Conservation (phyloP, 164 flowering plant genomes). For the Berberis vulgaris region DNA sequence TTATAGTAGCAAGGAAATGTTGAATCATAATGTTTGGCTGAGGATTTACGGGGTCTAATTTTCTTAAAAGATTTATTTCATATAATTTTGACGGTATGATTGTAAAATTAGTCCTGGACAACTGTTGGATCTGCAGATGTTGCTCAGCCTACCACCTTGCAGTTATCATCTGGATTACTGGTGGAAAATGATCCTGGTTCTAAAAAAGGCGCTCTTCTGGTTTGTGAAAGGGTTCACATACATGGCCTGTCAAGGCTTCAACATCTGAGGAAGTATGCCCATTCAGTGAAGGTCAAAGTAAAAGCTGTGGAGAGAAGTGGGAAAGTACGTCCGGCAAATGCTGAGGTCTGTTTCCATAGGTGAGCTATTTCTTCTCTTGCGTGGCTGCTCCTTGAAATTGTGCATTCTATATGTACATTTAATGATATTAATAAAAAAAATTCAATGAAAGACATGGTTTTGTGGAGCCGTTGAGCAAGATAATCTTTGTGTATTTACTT, state of each 20-base stretch:
- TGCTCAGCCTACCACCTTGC: conserved; percentile 27
- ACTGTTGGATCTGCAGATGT: conserved; percentile 32
- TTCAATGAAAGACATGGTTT: no score
- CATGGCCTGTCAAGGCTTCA: conserved; percentile 56
- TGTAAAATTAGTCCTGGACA: no score
- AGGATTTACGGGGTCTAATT: no score
- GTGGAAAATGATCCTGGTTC: conserved; percentile 55
- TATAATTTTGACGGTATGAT: no score
- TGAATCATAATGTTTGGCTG: no score
- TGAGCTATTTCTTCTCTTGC: conserved; percentile 21
- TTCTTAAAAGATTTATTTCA: no score
- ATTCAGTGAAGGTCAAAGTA: conserved; percentile 49
- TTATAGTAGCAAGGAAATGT: no score
- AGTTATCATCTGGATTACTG: conserved; percentile 33
- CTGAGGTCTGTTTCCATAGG: conserved; percentile 86
- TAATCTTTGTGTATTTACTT: no score
- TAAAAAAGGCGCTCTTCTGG: conserved; percentile 36
- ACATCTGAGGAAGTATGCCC: conserved; percentile 45
- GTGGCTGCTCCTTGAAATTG: background rate
- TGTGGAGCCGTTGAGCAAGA: no score
- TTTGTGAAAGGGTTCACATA: conserved; percentile 59
- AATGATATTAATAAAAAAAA: no score
- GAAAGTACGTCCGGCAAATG: conserved; percentile 21
- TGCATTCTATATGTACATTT: no score
- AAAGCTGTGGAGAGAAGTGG: conserved; percentile 23